Conservation (phyloP, 2,329 filamentous ascomycete genomes). For the Aotearoamyces nothofagi region DNA sequence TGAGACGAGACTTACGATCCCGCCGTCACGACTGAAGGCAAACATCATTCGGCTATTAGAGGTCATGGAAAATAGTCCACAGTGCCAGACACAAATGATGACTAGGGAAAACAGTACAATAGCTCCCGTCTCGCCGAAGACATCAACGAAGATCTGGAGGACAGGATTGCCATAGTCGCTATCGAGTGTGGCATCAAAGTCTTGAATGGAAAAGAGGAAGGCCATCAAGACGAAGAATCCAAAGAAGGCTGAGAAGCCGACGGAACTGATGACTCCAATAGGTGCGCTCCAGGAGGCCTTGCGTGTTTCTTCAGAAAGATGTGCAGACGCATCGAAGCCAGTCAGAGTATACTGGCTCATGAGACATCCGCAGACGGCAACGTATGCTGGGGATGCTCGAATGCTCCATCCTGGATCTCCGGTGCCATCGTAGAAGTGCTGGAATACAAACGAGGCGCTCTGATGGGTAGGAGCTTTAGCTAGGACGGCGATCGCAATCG, state of each 20-base stretch:
- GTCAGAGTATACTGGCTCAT: constrained; percentile 39
- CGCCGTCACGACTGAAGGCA: constrained; percentile 38
- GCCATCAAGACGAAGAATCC: constrained; percentile 43
- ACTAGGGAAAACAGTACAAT: constrained; percentile 37
- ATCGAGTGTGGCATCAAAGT: constrained; percentile 32
- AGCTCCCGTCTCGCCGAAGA: constrained; percentile 38
- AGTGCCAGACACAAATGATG: constrained; percentile 46
- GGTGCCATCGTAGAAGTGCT: constrained; percentile 35
- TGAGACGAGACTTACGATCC: constrained; percentile 22
- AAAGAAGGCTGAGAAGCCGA: constrained; percentile 38
- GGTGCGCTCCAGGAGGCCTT: constrained; percentile 41
- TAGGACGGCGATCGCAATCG: constrained; percentile 37
- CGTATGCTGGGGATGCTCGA: constrained; percentile 36
- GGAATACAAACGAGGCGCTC: constrained; percentile 38
- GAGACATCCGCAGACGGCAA: constrained; percentile 36
- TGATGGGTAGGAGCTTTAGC: constrained; percentile 41
- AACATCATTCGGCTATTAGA: constrained; percentile 45
- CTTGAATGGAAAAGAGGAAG: constrained; percentile 42
- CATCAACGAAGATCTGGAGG: constrained; percentile 40
- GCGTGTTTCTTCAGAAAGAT: constrained; percentile 40
- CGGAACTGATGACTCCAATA: constrained; percentile 39
- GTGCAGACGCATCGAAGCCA: constrained; percentile 38
- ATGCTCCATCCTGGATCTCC: constrained; percentile 34
- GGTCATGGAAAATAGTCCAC: constrained; percentile 41
- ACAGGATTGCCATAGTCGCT: constrained; percentile 34